phyloP scores from a whole-genome alignment of 768 basidiomycete genomes.

The Auricularia cornea region DNA sequence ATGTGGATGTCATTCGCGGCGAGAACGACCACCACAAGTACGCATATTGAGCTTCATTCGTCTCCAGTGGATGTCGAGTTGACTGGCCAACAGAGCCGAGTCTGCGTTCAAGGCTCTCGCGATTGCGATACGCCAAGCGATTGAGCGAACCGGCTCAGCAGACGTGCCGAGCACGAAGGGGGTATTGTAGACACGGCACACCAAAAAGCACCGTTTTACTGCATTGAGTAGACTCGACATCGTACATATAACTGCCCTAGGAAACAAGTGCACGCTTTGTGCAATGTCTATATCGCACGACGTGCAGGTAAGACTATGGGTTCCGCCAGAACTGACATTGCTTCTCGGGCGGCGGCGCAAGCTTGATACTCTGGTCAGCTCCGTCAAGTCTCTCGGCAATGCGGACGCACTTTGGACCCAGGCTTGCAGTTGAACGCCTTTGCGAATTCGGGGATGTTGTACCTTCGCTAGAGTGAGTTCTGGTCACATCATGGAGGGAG shows the following conservation, averaged over 20 bases:
- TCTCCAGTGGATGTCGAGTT: not conserved
- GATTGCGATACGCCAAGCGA: slow-evolving; percentile 90
- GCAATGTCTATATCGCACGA: not conserved
- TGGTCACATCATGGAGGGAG: too few relatives aligned
- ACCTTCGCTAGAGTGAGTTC: too few relatives aligned
- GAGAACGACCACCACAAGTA: slow-evolving; percentile 98
- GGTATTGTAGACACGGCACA: slow-evolving; percentile 45
- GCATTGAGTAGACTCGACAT: too few relatives aligned
- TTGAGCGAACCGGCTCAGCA: slow-evolving; percentile 76
- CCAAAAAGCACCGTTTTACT: not conserved
- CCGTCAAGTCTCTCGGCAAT: too few relatives aligned
- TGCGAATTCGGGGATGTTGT: slow-evolving; percentile 83
- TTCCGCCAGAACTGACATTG: slow-evolving; percentile 72
- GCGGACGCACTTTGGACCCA: slow-evolving; percentile 54
- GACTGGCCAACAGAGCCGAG: slow-evolving; percentile 57
- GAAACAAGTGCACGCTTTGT: not conserved
- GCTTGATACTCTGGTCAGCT: slow-evolving; percentile 26
- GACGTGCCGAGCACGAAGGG: slow-evolving; percentile 98
- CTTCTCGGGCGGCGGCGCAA: slow-evolving; percentile 75
- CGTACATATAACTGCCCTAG: not conserved
- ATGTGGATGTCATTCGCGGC: slow-evolving; percentile 89
- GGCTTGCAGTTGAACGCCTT: slow-evolving; percentile 75
- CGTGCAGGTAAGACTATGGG: not conserved
- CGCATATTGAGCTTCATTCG: slow-evolving; percentile 14
- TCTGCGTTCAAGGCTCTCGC: slow-evolving; percentile 98